Percentiles rank a stretch among this genome's conserved stretches.
Evolutionary conservation across 2,329 filamentous ascomycete species (phyloP).

Genomic region (Penicillium italicum): DNA sequence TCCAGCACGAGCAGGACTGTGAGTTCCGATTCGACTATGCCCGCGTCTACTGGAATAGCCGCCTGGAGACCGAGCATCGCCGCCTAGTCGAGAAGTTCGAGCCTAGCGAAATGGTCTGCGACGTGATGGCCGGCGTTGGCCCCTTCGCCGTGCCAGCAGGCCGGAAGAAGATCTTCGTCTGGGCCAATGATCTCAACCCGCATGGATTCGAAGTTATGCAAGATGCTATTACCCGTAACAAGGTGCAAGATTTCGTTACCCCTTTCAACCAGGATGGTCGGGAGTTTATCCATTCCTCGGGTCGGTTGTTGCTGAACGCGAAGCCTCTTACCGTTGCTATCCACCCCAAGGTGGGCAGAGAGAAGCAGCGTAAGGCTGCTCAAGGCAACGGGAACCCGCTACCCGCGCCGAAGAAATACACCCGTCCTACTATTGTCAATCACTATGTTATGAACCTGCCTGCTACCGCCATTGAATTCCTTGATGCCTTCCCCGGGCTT

Average conservation of each 20-base stretch:
- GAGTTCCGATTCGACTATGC: slow-evolving; percentile 90
- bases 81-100: slow-evolving; percentile 72
- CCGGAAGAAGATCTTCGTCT: slow-evolving; percentile 85
- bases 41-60: slow-evolving; percentile 97
- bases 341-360: slow-evolving; percentile 41
- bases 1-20: slow-evolving; percentile 76
- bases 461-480: slow-evolving; percentile 80
- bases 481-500: slow-evolving; percentile 71
- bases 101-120: slow-evolving; percentile 83
- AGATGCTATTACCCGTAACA: slow-evolving; percentile 71
- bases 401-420: slow-evolving; percentile 27
- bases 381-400: slow-evolving; percentile 30
- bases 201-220: slow-evolving; percentile 73
- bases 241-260: slow-evolving; percentile 70
- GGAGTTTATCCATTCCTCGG: slow-evolving; percentile 70
- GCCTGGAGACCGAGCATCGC: slow-evolving; percentile 84
- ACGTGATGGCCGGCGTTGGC: slow-evolving; percentile 96
- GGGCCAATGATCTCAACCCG: slow-evolving; percentile 96
- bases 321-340: slow-evolving; percentile 54
- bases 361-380: slow-evolving; percentile 23
- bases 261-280: slow-evolving; percentile 80
- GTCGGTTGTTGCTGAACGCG: slow-evolving; percentile 50
- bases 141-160: slow-evolving; percentile 92
- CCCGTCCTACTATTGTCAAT: slow-evolving; percentile 66
- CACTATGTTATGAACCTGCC: slow-evolving; percentile 99